These are phyloP conservation scores for Ophiosphaerella narmari DNA, from an alignment of 2,329 filamentous ascomycete genomes.

Conservation along the genomic window DNA sequence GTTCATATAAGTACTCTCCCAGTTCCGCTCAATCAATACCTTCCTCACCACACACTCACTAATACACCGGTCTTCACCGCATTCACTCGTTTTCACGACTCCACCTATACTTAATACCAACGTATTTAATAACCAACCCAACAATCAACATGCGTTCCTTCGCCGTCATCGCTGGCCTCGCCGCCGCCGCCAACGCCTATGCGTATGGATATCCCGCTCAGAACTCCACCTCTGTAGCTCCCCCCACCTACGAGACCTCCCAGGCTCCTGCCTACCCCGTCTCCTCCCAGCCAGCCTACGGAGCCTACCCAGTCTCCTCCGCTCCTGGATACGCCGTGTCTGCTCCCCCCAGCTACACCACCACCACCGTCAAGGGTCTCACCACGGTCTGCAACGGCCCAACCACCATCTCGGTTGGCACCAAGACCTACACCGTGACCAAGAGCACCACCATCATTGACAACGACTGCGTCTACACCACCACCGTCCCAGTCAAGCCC, in stretches of 20 bases:
- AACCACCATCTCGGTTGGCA: conserved; percentile 34
- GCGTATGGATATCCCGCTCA: conserved; percentile 19
- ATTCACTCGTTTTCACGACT: conserved; percentile 48
- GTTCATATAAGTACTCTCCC: conserved; percentile 42
- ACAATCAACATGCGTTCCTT: conserved; percentile 49
- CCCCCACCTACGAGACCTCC: conserved; percentile 2
- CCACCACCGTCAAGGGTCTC: conserved; percentile 28
- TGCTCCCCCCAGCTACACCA: conserved; percentile 31
- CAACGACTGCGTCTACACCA: conserved; percentile 27
- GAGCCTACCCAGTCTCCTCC: conserved; percentile 2
- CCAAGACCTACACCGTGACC: conserved; percentile 41
- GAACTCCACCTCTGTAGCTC: conserved; percentile 24
- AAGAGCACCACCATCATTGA: conserved; percentile 40
- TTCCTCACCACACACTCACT: conserved; percentile 46
- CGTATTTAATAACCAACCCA: conserved; percentile 37
- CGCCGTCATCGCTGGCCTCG: conserved; percentile 38
- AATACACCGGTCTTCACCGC: conserved; percentile 47
- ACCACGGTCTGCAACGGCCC: conserved; percentile 28
- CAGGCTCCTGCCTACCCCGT: conserved; percentile 7
- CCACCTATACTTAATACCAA: conserved; percentile 42
- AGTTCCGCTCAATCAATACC: conserved; percentile 13
- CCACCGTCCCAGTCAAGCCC: conserved; percentile 25
- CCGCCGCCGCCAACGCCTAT: conserved; percentile 30
- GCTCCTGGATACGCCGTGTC: conserved; percentile 5
- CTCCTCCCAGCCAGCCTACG: conserved; percentile 3